Percentiles rank a stretch among this genome's conserved stretches.
phyloP scores from a whole-genome alignment of 352 stramenopile genomes.

The Pythium dissotocum region DNA sequence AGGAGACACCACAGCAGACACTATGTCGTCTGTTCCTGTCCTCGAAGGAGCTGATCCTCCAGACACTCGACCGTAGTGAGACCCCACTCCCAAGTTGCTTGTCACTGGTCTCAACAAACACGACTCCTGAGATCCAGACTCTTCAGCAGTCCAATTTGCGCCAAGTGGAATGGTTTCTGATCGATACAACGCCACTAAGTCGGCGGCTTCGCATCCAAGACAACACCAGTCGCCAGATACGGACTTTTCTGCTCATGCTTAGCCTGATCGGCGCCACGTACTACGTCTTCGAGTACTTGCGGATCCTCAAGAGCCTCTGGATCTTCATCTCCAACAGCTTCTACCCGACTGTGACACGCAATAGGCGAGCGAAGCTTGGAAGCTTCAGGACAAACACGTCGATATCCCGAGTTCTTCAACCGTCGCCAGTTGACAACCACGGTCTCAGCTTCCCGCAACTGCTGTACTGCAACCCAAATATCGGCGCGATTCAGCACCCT shows the following conservation, averaged over 20 bases:
- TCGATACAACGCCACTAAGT: slow-evolving; percentile 74
- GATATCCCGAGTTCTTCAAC: no score
- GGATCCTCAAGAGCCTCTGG: slow-evolving; percentile 22
- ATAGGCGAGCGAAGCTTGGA: no score
- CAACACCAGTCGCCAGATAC: slow-evolving; percentile 95
- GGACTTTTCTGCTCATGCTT: slow-evolving; percentile 82
- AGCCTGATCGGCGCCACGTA: slow-evolving; percentile 37
- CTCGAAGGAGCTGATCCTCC: slow-evolving; percentile 32
- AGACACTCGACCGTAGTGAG: slow-evolving; percentile 32
- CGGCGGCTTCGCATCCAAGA: slow-evolving; percentile 39
- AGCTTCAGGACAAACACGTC: no score
- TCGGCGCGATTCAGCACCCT: slow-evolving; percentile 38
- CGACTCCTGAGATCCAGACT: slow-evolving; percentile 3
- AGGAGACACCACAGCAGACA: slow-evolving; percentile 40
- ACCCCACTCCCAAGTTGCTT: slow-evolving; percentile 14
- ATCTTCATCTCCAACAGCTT: slow-evolving; percentile 12
- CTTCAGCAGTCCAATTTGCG: slow-evolving; percentile 91
- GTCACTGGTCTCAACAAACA: slow-evolving; percentile 34
- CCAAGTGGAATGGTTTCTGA: slow-evolving; percentile 79
- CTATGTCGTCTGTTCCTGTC: slow-evolving; percentile 40
- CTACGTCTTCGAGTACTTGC: slow-evolving; percentile 41
- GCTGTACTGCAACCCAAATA: slow-evolving; percentile 7
- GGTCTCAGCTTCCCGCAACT: neutral
- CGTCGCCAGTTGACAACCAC: neutral
- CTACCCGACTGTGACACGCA: neutral